These are phyloP conservation scores for Curvularia lunata DNA, from an alignment of 2,329 filamentous ascomycete species.

Conservation along the genomic window DNA sequence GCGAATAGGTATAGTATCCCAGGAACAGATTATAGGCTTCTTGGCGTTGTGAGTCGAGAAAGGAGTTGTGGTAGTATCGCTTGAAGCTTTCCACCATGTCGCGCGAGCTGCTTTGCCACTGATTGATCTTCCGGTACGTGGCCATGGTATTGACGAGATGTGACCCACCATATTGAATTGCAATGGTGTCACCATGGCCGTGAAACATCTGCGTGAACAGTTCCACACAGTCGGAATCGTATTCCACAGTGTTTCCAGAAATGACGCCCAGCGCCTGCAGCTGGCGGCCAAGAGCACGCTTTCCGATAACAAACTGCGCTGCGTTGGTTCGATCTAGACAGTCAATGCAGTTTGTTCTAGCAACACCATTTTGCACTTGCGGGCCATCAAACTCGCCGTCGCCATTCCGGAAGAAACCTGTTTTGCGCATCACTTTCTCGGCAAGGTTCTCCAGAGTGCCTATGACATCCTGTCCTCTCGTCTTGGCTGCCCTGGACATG, in stretches of 20 bases:
- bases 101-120: conserved; percentile 95
- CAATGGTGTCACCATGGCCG: conserved; percentile 96
- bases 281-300: conserved; percentile 89
- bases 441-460: conserved; percentile 88
- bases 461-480: conserved; percentile 90
- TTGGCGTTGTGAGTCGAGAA: conserved; percentile 95
- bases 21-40: conserved; percentile 98
- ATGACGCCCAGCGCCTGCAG: conserved; percentile 90
- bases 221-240: conserved; percentile 94
- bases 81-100: conserved; percentile 99
- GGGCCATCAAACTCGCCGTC: conserved; percentile 70
- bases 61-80: conserved; percentile 98
- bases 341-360: conserved; percentile 96
- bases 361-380: conserved; percentile 86
- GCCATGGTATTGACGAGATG: conserved; percentile 99
- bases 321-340: conserved; percentile 97
- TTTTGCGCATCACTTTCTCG: conserved; percentile 81
- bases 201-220: conserved; percentile 97
- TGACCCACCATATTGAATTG: conserved; percentile 95
- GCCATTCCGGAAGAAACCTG: conserved; percentile 95
- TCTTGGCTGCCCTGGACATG: conserved; percentile 95
- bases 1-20: conserved; percentile 88
- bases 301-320: conserved; percentile 96
- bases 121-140: conserved; percentile 97
- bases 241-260: conserved; percentile 77